Conservation (phyloP, 306 rosid species). For the Sechiopsis laciniata region DNA sequence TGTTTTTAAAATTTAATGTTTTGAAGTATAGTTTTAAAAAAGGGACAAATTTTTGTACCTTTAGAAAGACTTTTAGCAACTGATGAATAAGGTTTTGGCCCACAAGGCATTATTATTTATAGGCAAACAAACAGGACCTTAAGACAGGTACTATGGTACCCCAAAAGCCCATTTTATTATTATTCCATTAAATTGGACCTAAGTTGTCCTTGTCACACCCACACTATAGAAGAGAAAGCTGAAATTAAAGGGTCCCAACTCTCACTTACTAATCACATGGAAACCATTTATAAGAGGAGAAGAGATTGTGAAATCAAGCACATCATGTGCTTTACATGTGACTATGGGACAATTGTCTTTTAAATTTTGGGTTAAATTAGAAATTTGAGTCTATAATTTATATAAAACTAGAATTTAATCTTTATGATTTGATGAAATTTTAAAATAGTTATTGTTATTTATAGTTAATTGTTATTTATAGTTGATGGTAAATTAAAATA, state of each 20-base stretch:
- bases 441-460: too few species aligned
- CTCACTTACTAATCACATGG: background rate
- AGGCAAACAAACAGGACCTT: conserved; percentile 11
- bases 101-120: background rate
- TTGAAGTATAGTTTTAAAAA: background rate
- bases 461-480: too few species aligned
- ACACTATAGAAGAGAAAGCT: background rate
- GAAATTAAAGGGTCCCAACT: background rate
- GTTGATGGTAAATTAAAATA: too few species aligned
- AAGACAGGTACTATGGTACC: conserved; percentile 15
- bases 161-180: conserved; percentile 9
- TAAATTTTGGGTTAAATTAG: background rate
- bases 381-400: too few species aligned
- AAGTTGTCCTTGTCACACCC: conserved; percentile 21
- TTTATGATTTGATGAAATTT: too few species aligned
- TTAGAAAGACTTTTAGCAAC: background rate
- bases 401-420: too few species aligned
- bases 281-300: background rate
- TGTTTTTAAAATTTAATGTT: background rate
- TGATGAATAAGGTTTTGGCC: background rate
- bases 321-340: conserved; percentile 14
- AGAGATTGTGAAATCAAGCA: conserved; percentile 15
- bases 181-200: conserved; percentile 11
- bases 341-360: background rate
- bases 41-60: conserved; percentile 14